phyloP scores from a whole-genome alignment of 495 filamentous ascomycete species.

The Penicillium psychrofluorescens region DNA sequence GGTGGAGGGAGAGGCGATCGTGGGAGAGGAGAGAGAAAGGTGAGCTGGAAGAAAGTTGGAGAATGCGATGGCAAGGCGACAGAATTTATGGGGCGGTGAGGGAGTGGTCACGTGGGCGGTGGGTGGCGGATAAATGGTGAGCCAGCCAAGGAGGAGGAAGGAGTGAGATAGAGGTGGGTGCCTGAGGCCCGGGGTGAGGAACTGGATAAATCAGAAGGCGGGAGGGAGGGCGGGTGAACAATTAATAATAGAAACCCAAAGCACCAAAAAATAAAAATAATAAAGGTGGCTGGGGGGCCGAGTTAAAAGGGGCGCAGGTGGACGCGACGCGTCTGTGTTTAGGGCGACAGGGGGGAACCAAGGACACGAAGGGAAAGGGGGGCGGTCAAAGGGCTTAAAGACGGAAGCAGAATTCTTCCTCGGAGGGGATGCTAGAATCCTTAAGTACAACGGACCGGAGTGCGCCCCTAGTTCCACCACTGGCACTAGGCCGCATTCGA shows the following conservation, averaged over 20 bases:
- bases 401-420: constrained; percentile 27
- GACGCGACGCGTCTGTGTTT: constrained; percentile 24
- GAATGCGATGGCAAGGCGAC: constrained; percentile 36
- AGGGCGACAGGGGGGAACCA: constrained; percentile 11
- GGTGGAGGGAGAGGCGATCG: constrained; percentile 3
- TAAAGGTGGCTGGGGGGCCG: constrained; percentile 11
- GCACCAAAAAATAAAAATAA: constrained; percentile 2
- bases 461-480: constrained; percentile 37
- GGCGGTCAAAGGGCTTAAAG: constrained; percentile 21
- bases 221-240: constrained; percentile 6
- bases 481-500: constrained; percentile 25
- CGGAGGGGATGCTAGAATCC: constrained; percentile 43
- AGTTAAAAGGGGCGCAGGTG: constrained; percentile 19
- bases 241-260: constrained; percentile 4
- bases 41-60: constrained; percentile 32
- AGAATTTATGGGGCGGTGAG: constrained; percentile 43
- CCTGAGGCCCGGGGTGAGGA: constrained; percentile 11
- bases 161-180: constrained; percentile 6
- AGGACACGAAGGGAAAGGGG: constrained; percentile 10
- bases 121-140: constrained; percentile 6
- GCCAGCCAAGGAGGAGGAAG: constrained; percentile 8
- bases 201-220: neutral
- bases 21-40: constrained; percentile 4
- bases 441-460: constrained; percentile 44
- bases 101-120: constrained; percentile 32